Percentiles rank a stretch among this genome's conserved stretches.
Conservation (phyloP, 164 flowering plant genomes). For the Annona cherimola region DNA sequence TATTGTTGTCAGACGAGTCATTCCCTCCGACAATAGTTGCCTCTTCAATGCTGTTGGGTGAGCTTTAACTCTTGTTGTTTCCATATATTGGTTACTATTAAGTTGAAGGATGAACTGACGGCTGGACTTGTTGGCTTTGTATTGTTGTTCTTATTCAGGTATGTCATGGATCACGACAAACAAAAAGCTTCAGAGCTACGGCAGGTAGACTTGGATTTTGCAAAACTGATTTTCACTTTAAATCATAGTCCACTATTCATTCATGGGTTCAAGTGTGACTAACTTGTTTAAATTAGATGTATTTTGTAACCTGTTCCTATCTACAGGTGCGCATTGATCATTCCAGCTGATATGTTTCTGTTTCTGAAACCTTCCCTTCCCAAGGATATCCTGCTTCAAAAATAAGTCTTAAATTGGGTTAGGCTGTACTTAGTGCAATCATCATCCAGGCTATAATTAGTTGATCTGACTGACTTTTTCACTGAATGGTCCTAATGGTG, state of each 20-base stretch:
- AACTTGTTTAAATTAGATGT: neutral
- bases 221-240: neutral
- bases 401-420: no score
- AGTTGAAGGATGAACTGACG: neutral
- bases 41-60: conserved; percentile 98
- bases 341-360: no score
- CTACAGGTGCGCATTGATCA: neutral
- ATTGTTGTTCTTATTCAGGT: conserved; percentile 37
- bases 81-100: neutral
- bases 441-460: no score
- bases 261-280: neutral
- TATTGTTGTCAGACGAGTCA: conserved; percentile 69
- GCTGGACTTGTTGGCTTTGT: neutral
- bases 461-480: no score
- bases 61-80: conserved; percentile 2
- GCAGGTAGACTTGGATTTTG: conserved; percentile 49
- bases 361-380: no score
- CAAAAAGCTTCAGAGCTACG: conserved; percentile 75
- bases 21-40: conserved; percentile 97
- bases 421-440: no score
- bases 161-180: conserved; percentile 91
- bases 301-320: neutral
- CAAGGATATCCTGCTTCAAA: no score
- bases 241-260: neutral
- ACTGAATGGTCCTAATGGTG: no score